These are phyloP conservation scores for Talaromyces sp. DNA, from an alignment of 2,329 filamentous ascomycete species.

Conservation along the genomic window DNA sequence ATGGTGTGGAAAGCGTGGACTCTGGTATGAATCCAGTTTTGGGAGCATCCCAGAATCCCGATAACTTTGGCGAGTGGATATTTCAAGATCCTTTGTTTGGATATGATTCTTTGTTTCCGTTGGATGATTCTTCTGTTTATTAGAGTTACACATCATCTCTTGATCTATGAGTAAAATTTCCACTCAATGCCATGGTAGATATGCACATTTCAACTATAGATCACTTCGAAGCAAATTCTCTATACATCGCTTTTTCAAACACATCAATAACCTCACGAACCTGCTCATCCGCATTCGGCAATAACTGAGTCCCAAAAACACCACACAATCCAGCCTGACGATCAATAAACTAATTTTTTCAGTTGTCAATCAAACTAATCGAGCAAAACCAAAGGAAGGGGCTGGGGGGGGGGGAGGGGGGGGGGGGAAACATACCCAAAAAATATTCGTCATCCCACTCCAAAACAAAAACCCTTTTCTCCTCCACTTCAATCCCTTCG, in stretches of 20 bases:
- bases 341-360: conserved; percentile 6
- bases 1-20: too few relatives aligned
- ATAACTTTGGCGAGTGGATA: not conserved
- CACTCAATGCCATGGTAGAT: not conserved
- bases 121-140: not conserved
- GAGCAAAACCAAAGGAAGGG: too few relatives aligned
- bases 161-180: not conserved
- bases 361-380: not conserved
- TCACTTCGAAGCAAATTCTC: not conserved
- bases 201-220: not conserved
- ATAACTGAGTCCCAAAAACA: conserved; percentile 10
- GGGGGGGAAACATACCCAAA: conserved; percentile 1
- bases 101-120: conserved; percentile 7
- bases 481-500: conserved; percentile 4
- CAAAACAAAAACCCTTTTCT: conserved; percentile 12
- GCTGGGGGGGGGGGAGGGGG: not conserved
- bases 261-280: conserved; percentile 1
- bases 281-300: conserved; percentile 11
- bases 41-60: not conserved
- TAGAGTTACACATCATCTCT: not conserved
- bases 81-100: conserved; percentile 10
- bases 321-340: conserved; percentile 10
- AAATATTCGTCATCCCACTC: conserved; percentile 11
- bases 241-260: conserved; percentile 9
- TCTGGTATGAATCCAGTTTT: not conserved